These are phyloP conservation scores for Ogataea saltuana DNA, from an alignment of 805 yeast genomes.

Conservation along the genomic window DNA sequence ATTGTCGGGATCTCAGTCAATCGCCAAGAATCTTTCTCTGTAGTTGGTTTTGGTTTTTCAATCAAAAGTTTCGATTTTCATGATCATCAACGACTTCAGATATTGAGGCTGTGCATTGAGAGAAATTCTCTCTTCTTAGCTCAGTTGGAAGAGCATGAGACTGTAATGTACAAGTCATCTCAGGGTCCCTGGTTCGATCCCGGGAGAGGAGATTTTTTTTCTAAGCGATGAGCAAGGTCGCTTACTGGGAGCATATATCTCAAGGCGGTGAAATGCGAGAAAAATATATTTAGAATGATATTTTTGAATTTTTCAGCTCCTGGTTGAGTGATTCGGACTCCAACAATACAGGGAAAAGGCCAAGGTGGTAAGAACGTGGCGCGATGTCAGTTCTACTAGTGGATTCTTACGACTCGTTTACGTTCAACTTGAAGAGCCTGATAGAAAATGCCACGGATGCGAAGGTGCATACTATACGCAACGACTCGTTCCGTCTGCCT, in stretches of 20 bases:
- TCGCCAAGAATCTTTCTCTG: too few species aligned
- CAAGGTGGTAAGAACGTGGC: too few species aligned
- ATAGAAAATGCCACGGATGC: constrained; percentile 53
- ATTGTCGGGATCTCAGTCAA: too few species aligned
- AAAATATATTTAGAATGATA: too few species aligned
- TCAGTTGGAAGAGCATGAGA: constrained; percentile 26
- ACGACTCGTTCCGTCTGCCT: constrained; percentile 50
- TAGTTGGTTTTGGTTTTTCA: too few species aligned
- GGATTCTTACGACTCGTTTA: constrained; percentile 95
- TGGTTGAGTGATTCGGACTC: background rate
- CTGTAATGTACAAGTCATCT: constrained; percentile 23
- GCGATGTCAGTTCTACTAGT: constrained; percentile 63
- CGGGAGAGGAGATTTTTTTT: constrained; percentile 24
- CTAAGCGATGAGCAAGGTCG: too few species aligned
- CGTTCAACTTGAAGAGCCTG: constrained; percentile 72
- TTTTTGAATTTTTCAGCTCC: constrained; percentile 1
- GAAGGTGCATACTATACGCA: constrained; percentile 58
- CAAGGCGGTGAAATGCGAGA: too few species aligned
- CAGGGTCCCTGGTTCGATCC: constrained; percentile 29
- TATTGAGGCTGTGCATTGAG: too few species aligned
- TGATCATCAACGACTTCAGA: too few species aligned
- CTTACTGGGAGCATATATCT: too few species aligned
- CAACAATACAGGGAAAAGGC: background rate
- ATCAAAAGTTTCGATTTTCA: too few species aligned
- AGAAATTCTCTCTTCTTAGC: constrained; percentile 28